Base-by-base conservation (phyloP, 768 basidiomycete species). In the Bullera alba region DNA sequence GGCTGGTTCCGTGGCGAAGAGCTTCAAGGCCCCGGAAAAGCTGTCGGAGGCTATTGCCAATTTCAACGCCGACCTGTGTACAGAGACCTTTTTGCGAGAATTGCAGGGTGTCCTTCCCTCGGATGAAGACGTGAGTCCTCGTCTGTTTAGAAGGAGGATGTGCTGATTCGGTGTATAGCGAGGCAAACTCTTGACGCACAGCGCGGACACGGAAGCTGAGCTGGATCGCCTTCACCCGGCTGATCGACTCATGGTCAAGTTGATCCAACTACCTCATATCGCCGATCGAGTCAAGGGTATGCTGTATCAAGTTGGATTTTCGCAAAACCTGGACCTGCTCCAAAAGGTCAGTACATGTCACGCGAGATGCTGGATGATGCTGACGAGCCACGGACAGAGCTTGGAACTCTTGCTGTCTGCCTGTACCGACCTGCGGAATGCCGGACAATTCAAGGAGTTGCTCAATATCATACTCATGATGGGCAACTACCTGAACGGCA, bases 401-500 rank as follows among this genome's bases (percentile, higher is more conserved):
- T 83, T 89, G 15, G 79, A 79, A 57, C 88, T 87, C 60, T 75
- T 96, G 38, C 79, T 80, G 12, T 83, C 86, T 36, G 93, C 92
- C 34, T 86, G 89, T 17, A 76, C 83, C 42, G 79, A 84, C 17
- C 76, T 97, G 22, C 77, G 88, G 32, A 76, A 84, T 45, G 91
- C 93, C n/a, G 82, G 80, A 61, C 76, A 80, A 35, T 95, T 99
- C 77, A 90, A 90, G 62, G 85, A 92, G 68, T 75, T 97, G 26
- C 79, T 96, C 45, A 90, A 84, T 85, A 80, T 99, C 35, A 95
- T 97, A 57, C 82, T 99, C 14, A 79, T 92, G 60, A 81, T 99
- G 59, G 93, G 93, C 36, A 99, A 99, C 71, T 99, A 90, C 72
- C 91, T 97, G 84, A 99, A 99, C 68, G 89, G 91, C 5, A 85